Base-by-base conservation (phyloP, 176 grass and related monocot genomes). In the Pontederia crassipes region DNA sequence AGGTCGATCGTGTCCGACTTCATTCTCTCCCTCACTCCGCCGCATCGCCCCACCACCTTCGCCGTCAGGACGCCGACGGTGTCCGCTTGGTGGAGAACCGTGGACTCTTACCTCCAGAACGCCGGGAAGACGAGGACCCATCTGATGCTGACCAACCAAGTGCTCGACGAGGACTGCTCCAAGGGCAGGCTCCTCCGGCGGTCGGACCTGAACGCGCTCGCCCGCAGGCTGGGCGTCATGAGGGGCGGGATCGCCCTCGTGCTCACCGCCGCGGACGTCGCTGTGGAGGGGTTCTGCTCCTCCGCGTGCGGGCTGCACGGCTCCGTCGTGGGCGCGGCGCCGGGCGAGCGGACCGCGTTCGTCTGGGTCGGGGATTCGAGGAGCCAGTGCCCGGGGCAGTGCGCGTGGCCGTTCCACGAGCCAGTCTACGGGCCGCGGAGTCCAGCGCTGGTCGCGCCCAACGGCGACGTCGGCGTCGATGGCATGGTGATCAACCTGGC, bases 401-500 rank as follows among this genome's bases (percentile, higher is more conserved):
- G 87, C 79, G 61, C 81, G 12, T 90, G 87, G 87, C 87, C 83
- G 27, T 96, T 96, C 82, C 92, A 96, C 56, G 65, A 64, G 20
- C 74, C 79, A 0, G 80, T 83, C 28, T 71, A 74, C 58, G 67
- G 70, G 46, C 80, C 61, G 8, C 15, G 13, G n/a, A 47, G 80
- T 24, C 76, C 65, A 48, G 66, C 70, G 45, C 56, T 97, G 46
- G 13, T 28, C 9, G 62, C 87, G 64, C 92, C 87, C 4, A 91
- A 97, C 55, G 78, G 78, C 1, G 81, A 97, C 80, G 76, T 79
- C 0, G 81, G 87, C 4, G 17, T 80, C 32, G 87, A 97, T 51
- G 79, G 87, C 28, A 73, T 97, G 84, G 73, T 97, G 52, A 78
- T 88, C 49, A 97, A 91, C 74, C 72, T 97, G 17, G 92, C 87